Conservation (phyloP, 2,329 filamentous ascomycete genomes). For the Emmonsiellopsis sp. region DNA sequence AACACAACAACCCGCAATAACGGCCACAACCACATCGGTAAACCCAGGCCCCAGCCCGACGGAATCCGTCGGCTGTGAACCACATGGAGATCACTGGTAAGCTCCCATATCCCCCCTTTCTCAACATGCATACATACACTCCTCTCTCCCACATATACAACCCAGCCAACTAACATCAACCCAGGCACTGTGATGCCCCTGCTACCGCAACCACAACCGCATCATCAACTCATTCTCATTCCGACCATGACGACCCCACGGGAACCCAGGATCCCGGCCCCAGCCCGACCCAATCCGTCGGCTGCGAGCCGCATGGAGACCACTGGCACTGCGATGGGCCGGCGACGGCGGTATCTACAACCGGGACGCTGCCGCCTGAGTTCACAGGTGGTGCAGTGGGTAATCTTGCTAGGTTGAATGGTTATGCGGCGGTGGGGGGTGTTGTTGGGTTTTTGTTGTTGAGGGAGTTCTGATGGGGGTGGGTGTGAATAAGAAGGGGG, state of each 20-base stretch:
- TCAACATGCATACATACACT: neutral
- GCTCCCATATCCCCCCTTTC: neutral
- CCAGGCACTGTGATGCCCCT: neutral
- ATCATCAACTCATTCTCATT: neutral
- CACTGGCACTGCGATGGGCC: constrained; percentile 14
- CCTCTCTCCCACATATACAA: neutral
- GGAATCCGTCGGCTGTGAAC: constrained; percentile 16
- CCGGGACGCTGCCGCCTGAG: neutral
- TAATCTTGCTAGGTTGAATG: neutral
- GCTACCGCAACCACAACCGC: neutral
- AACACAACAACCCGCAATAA: neutral
- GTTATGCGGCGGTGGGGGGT: neutral
- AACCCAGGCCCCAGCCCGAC: constrained; percentile 7
- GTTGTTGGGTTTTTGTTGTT: neutral
- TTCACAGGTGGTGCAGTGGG: neutral
- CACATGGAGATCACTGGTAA: constrained; percentile 20
- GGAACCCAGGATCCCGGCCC: neutral
- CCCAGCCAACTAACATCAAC: neutral
- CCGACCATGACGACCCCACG: neutral
- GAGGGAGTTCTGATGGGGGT: neutral
- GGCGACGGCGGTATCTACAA: neutral
- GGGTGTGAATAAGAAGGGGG: neutral
- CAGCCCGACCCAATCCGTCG: constrained; percentile 11
- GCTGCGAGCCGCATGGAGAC: constrained; percentile 12
- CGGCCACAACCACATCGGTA: constrained; percentile 3